Base-by-base conservation (phyloP, 306 rosid species). In the Fagus crenata region DNA sequence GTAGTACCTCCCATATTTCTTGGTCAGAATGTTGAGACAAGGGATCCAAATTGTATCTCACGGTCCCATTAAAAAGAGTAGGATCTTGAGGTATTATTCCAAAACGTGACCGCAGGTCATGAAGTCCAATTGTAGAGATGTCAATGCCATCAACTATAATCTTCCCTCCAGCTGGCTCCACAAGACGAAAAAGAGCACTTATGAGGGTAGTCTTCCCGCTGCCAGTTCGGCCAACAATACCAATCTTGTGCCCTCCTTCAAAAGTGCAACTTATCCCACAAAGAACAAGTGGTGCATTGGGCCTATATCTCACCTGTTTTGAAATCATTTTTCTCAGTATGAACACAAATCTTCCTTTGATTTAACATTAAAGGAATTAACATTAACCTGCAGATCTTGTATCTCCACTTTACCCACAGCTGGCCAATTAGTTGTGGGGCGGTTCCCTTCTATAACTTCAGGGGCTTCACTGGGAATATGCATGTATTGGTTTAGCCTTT, bases 121-220 rank as follows among this genome's bases (percentile, higher is more conserved):
- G 98, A 61, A 93, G 98, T 64, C 98, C 97, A 56, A 93, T 89
- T n/a, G 88, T 83, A 28, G 83, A 65, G 70, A 93, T 89, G 82
- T 91, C 96, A 53, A 93, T 88, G 71, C 89, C 93, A 84, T 93
- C 97, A 1, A 93, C 93, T 4, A 84, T 56, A 63, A 93, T 87
- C 81, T 79, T 86, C 68, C 98, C 98, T 7, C 84, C 84, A 0
- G 88, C 73, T 5, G 96, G 97, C 79, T 93, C 98, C 37, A 93
- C 97, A 11, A 93, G 84, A 68, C 96, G 97, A 55, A 93, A 91
- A 42, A 89, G 69, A 51, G 97, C 88, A 59, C 92, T 81, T 7
- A 88, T 81, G 4, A 88, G 75, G 77, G 96, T 90, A 43, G 96
- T 87, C 75, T 90, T 93, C 43, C 97, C 96, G 68, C 96, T 87